Evolutionary conservation across 108 stramenopile genomes (phyloP), one percentile per base, ranked within the genome.

Genomic region (Licmophora abbreviata): DNA sequence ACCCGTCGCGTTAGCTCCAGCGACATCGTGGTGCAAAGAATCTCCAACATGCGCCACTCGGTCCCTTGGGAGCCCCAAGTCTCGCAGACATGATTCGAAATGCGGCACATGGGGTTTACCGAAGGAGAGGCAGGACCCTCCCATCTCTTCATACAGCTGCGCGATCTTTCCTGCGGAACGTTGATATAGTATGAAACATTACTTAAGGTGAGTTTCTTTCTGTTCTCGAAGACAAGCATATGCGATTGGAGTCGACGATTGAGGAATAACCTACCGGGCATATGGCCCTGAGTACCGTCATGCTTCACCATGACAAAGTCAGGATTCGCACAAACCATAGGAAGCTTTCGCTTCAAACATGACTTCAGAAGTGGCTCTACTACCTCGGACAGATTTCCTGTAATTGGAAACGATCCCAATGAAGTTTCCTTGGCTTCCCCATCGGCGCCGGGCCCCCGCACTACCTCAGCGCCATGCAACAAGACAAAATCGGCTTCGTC

Each of bases 1-100:
- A 1, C 69, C 73, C 7, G 85, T 72, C 29, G 65, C 45, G 57
- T 73, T 77, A 1, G 93, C 90, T 23, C 93, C 90, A n/a, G 66
- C 57, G 18, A 94, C 59, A 58, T 94, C 93, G 64, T 94, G 93
- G 44, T 88, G 79, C 38, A 94, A 63, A 20, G 85, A 88, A 67
- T 94, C 93, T 0, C 90, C 93, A 7, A 94, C 88, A 45, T 89
- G 83, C 3, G 71, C 77, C 0, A 84, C 73, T 24, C 40, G 31
- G 6, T 49, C 31, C 3, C 25, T 40, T 2, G 41, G 21, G 25
- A 85, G 37, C 28, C 58, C 62, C 34, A 83, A 44, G 22, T 63
- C 53, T 10, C 48, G 43, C 7, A 85, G 34, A 41, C 81, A 83
- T 20, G 79, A 73, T 27, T 69, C 51, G 44, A 92, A 92, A 41